Conservation (phyloP, 257 asterid species). For the Orobanche coerulescens region DNA sequence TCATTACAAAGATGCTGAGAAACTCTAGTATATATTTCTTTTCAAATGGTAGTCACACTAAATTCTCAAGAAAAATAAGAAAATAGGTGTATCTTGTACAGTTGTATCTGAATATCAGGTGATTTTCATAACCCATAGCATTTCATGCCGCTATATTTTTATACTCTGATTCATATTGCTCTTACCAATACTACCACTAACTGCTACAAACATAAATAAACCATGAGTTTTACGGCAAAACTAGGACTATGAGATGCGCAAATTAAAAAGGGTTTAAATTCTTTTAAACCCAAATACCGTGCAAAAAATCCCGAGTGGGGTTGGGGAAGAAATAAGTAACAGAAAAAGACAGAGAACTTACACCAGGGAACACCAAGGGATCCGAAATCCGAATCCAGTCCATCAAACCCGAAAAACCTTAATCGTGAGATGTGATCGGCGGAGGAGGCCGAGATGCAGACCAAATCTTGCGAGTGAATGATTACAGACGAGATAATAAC, state of each 20-base stretch:
- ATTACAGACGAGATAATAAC: conserved; percentile 39
- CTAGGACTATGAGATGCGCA: not conserved
- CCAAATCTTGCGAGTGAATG: conserved; percentile 63
- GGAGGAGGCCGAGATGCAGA: conserved; percentile 69
- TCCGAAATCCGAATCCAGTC: conserved; percentile 78
- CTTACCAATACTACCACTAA: not conserved
- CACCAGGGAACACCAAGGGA: conserved; percentile 99
- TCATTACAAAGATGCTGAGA: not conserved
- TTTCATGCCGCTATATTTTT: not conserved
- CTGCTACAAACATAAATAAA: not conserved
- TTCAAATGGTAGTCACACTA: not conserved
- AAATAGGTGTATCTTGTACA: not conserved
- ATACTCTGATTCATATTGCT: not conserved
- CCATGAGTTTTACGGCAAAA: not conserved
- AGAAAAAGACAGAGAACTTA: conserved; percentile 29
- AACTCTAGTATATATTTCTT: not conserved
- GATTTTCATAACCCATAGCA: conserved; percentile 3
- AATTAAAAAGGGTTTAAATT: not conserved
- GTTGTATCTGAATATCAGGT: not conserved
- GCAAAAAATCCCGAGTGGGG: not conserved
- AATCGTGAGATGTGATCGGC: conserved; percentile 70
- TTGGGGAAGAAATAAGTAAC: not conserved
- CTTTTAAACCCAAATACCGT: conserved; percentile 11
- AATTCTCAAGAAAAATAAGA: not conserved
- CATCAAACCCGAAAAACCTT: conserved; percentile 73